Evolutionary conservation across 73 alveolate genomes (phyloP), one percentile per base, ranked within the genome.

Genomic region (Durusdinium trenchii): DNA sequence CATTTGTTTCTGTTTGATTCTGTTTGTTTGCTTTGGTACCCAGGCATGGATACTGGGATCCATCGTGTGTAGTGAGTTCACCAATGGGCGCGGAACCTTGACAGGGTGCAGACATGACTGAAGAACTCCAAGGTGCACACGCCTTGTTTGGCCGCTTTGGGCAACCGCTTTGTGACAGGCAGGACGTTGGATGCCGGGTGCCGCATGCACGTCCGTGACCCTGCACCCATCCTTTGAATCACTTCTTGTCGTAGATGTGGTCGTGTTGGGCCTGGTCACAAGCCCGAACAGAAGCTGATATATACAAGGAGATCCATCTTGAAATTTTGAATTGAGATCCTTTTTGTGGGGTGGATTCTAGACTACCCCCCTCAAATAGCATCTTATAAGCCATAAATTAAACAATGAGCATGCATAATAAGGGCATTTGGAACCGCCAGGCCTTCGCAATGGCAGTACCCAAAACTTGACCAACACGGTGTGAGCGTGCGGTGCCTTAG

Each of bases 381-480:
- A n/a, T n/a, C n/a, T n/a, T n/a, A n/a, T n/a, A n/a, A n/a, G n/a
- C n/a, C n/a, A n/a, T n/a, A n/a, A n/a, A n/a, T n/a, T n/a, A n/a
- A n/a, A n/a, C n/a, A n/a, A n/a, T n/a, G n/a, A n/a, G n/a, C n/a
- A n/a, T n/a, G n/a, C n/a, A n/a, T n/a, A n/a, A n/a, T n/a, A n/a
- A n/a, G n/a, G n/a, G n/a, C n/a, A n/a, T n/a, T n/a, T n/a, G n/a
- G n/a, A 14, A 6, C 23, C 50, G 5, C 9, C 40, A 91, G 98
- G 98, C 45, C 98, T 91, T 14, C 54, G 60, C 30, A 47, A 51
- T 42, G 98, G 98, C 76, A 91, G 89, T 89, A 78, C 60, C 42
- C 98, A 91, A 76, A 91, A 91, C 67, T 69, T 52, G 61, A 91
- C 98, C 98, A 91, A 91, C 89, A 48, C 98, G 40, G 98, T 91